phyloP scores from a whole-genome alignment of 169 alveolate genomes.

The Plasmodium falciparum region DNA sequence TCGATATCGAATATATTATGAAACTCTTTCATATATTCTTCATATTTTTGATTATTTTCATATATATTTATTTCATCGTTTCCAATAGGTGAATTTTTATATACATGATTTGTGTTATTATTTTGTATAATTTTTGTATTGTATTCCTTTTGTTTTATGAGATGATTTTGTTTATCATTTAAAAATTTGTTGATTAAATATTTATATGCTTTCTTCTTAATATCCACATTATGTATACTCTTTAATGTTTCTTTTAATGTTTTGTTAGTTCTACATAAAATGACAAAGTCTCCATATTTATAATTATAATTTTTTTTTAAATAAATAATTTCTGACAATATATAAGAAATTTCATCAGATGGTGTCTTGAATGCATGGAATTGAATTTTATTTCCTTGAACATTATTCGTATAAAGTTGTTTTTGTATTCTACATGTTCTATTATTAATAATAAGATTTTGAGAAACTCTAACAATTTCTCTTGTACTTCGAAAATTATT shows the following conservation, averaged over 20 bases:
- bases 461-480: conserved; percentile 78
- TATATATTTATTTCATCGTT: not conserved
- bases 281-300: conserved; percentile 84
- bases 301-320: conserved; percentile 74
- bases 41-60: not conserved
- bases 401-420: conserved; percentile 75
- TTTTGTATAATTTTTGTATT: not conserved
- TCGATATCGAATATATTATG: not conserved
- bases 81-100: not conserved
- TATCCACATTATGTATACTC: conserved; percentile 10
- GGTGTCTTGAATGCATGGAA: conserved; percentile 75
- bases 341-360: conserved; percentile 79
- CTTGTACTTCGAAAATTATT: conserved; percentile 83
- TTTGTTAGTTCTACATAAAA: conserved; percentile 82
- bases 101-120: not conserved
- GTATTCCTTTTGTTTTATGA: not conserved
- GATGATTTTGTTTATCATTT: not conserved
- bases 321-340: conserved; percentile 74
- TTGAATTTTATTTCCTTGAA: conserved; percentile 69
- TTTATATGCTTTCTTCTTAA: conserved; percentile 27
- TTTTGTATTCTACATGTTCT: conserved; percentile 76
- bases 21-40: not conserved
- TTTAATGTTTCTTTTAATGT: conserved; percentile 64
- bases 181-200: not conserved
- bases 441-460: conserved; percentile 63